Percentiles rank a stretch among this genome's conserved stretches.
phyloP scores from a whole-genome alignment of 257 asterid genomes.

The Henckelia pumila region DNA sequence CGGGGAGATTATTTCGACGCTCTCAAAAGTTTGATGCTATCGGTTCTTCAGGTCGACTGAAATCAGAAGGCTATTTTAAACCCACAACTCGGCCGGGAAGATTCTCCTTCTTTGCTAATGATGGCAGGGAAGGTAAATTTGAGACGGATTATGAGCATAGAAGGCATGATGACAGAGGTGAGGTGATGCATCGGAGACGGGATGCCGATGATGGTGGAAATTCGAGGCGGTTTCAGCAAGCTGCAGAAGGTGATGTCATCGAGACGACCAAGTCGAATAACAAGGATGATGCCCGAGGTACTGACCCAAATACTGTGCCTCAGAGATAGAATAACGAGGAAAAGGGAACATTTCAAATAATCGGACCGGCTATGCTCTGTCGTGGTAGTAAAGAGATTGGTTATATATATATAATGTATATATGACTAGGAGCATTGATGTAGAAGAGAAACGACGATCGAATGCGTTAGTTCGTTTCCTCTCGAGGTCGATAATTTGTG shows the following conservation, averaged over 20 bases:
- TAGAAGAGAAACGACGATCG: constrained; percentile 25
- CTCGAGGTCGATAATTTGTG: constrained; percentile 32
- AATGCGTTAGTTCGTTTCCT: constrained; percentile 27
- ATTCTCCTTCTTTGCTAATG: constrained; percentile 31
- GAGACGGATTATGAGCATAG: constrained; percentile 38
- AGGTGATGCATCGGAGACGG: constrained; percentile 31
- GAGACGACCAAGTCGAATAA: constrained; percentile 24
- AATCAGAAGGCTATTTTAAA: constrained; percentile 46
- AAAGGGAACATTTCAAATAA: constrained; percentile 28
- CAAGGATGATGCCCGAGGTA: constrained; percentile 30
- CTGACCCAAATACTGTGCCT: constrained; percentile 36
- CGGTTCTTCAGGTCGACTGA: constrained; percentile 40
- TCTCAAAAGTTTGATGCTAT: constrained; percentile 40
- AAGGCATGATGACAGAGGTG: constrained; percentile 42
- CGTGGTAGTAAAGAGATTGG: constrained; percentile 23
- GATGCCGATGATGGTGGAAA: constrained; percentile 24
- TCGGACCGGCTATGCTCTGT: constrained; percentile 22
- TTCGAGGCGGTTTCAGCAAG: background rate
- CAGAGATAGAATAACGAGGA: constrained; percentile 34
- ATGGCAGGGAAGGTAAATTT: constrained; percentile 30
- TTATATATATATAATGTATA: too few species aligned
- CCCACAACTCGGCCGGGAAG: constrained; percentile 38
- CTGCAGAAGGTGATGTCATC: constrained; percentile 23
- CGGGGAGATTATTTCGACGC: constrained; percentile 42
- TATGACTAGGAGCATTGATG: constrained; percentile 19